Evolutionary conservation across 2,329 filamentous ascomycete genomes (phyloP).

Genomic region (Lecanicillium sp.): DNA sequence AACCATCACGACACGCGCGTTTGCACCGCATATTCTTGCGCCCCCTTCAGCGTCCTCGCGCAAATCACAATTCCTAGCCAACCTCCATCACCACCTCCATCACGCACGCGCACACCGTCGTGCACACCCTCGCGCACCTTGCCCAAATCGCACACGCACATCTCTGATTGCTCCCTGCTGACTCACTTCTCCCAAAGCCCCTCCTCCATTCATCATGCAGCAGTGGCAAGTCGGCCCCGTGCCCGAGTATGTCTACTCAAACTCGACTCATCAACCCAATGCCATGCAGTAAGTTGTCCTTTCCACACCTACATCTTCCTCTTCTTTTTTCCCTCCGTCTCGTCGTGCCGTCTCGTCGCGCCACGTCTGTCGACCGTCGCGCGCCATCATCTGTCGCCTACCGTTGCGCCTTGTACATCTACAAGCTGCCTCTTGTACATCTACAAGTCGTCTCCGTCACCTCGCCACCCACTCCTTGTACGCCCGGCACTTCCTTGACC

Average conservation of each 20-base stretch:
- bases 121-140: background rate
- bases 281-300: conserved; percentile 53
- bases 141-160: background rate
- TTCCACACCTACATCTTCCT: conserved; percentile 20
- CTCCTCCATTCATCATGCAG: conserved; percentile 38
- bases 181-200: conserved; percentile 23
- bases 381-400: background rate
- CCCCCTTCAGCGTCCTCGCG: background rate
- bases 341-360: background rate
- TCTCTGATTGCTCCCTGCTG: conserved; percentile 26
- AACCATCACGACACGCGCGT: conserved; percentile 6
- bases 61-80: background rate
- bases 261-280: conserved; percentile 47
- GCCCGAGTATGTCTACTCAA: conserved; percentile 53
- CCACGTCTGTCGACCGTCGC: background rate
- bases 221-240: conserved; percentile 57
- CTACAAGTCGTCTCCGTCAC: background rate
- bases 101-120: too few species aligned
- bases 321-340: conserved; percentile 24
- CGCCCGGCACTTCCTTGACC: background rate
- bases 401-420: too few species aligned
- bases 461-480: background rate
- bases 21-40: conserved; percentile 10
- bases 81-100: too few species aligned
- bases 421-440: background rate